These are phyloP conservation scores for Pelargonium australe DNA, from an alignment of 441 rosid species.

Conservation along the genomic window DNA sequence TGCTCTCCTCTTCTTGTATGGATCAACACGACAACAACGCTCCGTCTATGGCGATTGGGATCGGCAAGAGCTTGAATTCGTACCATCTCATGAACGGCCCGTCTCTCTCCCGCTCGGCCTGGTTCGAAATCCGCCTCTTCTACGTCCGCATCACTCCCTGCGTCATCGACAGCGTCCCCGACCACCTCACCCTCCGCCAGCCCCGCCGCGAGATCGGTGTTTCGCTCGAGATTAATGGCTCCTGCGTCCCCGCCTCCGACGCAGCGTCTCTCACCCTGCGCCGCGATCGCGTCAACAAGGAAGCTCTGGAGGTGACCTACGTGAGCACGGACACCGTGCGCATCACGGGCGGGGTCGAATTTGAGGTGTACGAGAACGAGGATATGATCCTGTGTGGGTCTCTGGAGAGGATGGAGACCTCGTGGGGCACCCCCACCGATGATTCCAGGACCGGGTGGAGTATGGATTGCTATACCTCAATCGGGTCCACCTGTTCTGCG, in stretches of 20 bases:
- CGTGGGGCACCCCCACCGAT: conserved; percentile 33
- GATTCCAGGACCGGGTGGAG: conserved; percentile 55
- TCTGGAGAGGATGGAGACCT: conserved; percentile 58
- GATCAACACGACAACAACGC: conserved; percentile 11
- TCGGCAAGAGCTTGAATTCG: conserved; percentile 29
- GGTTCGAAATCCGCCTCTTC: conserved; percentile 17
- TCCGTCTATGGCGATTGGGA: conserved; percentile 8
- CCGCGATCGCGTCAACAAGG: conserved; percentile 66
- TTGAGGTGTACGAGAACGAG: conserved; percentile 60
- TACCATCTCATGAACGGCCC: conserved; percentile 28
- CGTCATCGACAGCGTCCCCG: conserved; percentile 51
- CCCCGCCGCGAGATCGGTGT: conserved; percentile 62
- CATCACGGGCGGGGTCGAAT: conserved; percentile 67
- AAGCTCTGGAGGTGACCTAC: conserved; percentile 74
- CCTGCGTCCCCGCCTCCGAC: conserved; percentile 53
- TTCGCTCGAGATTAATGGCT: conserved; percentile 75
- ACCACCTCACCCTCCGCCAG: conserved; percentile 60
- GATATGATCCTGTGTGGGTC: conserved; percentile 66
- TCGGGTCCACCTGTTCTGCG: conserved; percentile 34
- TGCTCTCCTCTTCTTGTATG: background rate
- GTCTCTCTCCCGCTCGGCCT: conserved; percentile 27
- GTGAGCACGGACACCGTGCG: conserved; percentile 76
- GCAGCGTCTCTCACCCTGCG: conserved; percentile 57
- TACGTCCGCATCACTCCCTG: conserved; percentile 35
- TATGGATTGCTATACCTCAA: conserved; percentile 64